Evolutionary conservation across 805 yeast species (phyloP), one percentile per base, ranked within the genome.

Genomic region (Debaryomyces tyrocola): DNA sequence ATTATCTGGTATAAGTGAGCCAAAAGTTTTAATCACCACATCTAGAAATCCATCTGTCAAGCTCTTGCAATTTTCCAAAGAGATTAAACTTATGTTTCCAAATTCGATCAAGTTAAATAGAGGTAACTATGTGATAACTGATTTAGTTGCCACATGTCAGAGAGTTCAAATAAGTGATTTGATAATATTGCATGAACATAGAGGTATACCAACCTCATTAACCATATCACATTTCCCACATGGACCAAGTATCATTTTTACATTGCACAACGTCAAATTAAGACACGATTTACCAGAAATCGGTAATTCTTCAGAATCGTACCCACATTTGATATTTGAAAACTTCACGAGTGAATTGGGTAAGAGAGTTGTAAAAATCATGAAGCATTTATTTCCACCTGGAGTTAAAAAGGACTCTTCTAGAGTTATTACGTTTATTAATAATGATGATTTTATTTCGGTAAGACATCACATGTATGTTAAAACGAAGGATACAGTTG

Each of bases 381-480:
- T 94, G 56, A 88, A 92, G 66, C 96, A 94, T 66, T 66, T 92
- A 57, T 94, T 91, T 70, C 97, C 99, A 7, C 96, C 97, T 0
- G 98, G 98, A n/a, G 96, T 86, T 5, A 94, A 92, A 69, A 82
- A 83, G 54, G 96, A 90, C 60, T 78, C 89, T 33, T 83, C 96
- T 7, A 74, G 99, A 56, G 97, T 94, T n/a, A 85, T 94, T 42
- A 87, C 97, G 2, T 94, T 94, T 70, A 83, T 87, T 37, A 94
- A 94, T 64, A 79, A 82, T 45, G 96, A 90, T 40, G 99, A 94
- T 69, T 94, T 83, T 61, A 92, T 94, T 50, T 82, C 90, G 50
- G 97, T 94, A 4, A 80, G 99, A 66, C 99, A 94, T 61, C 99
- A 94, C 63, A 86, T 94, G 1, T 94, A 87, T 63, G 96, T 90